Base-by-base conservation (phyloP, 768 basidiomycete species). In the Termitomyces sp. region DNA sequence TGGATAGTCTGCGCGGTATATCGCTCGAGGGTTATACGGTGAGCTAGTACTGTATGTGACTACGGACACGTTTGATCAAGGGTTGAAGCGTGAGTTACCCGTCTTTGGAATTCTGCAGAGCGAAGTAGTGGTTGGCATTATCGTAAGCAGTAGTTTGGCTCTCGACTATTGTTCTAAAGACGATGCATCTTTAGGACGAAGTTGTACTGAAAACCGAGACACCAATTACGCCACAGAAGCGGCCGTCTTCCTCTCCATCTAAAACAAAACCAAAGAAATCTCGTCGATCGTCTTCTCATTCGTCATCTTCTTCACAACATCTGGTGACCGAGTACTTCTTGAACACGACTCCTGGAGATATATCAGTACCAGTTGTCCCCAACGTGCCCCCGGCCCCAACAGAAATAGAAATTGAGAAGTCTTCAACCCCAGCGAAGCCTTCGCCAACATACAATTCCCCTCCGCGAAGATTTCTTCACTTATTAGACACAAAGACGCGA, bases 401-500 rank as follows among this genome's bases (percentile, higher is more conserved):
- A 18, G 37, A 44, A 37, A 20, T 6, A n/a, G 49, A 30, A 30
- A 33, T 20, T 12, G 30, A 54, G 36, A 36, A 15, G 0, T 3
- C 34, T 31, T 54, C 45, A 13, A 42, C 36, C n/a, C 45, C 52
- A 39, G 36, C 15, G 41, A 45, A 36, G 57, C 41, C 53, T 11
- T 58, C 65, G 2, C 12, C 13, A 20, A 58, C 64, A 7, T 67
- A 69, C 6, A 57, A 59, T 63, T 4, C 58, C 58, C 18, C 47
- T 46, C 48, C 58, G 15, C 33, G 44, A 36, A 60, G 6, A n/a
- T 42, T 51, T 58, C 70, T 88, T 6, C 77, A 73, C 52, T 66
- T 88, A 30, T 68, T 81, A 18, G 91, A 93, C 63, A 87, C 86
- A 47, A 93, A 93, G 69, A 91, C 89, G 18, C 80, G 91, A 47